Evolutionary conservation across 768 basidiomycete species (phyloP).

Genomic region (Vararia minispora): DNA sequence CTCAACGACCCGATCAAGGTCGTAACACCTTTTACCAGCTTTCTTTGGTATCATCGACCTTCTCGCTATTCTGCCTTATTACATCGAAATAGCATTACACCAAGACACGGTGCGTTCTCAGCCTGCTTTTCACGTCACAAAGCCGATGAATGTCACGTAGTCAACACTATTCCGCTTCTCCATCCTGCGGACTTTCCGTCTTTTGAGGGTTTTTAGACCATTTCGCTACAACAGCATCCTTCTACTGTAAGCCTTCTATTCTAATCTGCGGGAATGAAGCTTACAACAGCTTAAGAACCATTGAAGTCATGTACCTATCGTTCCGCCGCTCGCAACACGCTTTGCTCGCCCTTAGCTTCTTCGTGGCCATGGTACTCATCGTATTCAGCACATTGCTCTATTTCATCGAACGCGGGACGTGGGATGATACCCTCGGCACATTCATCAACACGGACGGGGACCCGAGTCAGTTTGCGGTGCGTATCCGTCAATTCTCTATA

Average conservation of each 20-base stretch:
- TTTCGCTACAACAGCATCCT: slow-evolving; percentile 80
- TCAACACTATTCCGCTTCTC: slow-evolving; percentile 85
- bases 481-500: slow-evolving; percentile 13
- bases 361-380: slow-evolving; percentile 78
- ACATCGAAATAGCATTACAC: slow-evolving; percentile 71
- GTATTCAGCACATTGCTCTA: slow-evolving; percentile 87
- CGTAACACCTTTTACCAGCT: slow-evolving; percentile 24
- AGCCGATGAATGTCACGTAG: slow-evolving; percentile 24
- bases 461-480: slow-evolving; percentile 64
- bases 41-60: slow-evolving; percentile 84
- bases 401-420: slow-evolving; percentile 83
- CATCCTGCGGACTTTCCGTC: slow-evolving; percentile 81
- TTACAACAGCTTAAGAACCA: slow-evolving; percentile 39
- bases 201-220: slow-evolving; percentile 81
- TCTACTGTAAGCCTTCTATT: slow-evolving; percentile 45
- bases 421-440: slow-evolving; percentile 70
- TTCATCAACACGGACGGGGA: slow-evolving; percentile 84
- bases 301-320: slow-evolving; percentile 88
- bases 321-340: slow-evolving; percentile 81
- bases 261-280: neutral
- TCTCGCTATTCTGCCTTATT: slow-evolving; percentile 80
- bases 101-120: slow-evolving; percentile 66
- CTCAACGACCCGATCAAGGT: neutral
- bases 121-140: neutral
- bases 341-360: slow-evolving; percentile 77